Evolutionary conservation across 768 basidiomycete genomes (phyloP), one percentile per base, ranked within the genome.

Genomic region (Suillus lakei): DNA sequence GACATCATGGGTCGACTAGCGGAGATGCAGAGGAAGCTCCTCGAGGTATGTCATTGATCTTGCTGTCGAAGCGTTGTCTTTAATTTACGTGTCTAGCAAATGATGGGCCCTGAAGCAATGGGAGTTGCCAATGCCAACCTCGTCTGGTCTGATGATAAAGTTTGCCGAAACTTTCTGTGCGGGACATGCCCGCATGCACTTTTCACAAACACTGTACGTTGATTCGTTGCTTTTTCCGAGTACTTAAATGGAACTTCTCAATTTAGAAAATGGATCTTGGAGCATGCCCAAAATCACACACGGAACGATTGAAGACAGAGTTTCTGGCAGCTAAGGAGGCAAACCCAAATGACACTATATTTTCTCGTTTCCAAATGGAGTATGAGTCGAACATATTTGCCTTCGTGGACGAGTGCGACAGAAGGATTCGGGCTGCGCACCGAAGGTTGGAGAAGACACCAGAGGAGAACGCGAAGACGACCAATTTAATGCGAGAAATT

Each of bases 81-180:
- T 55, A 68, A 34, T 38, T 39, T 21, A 26, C 26, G 13, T 53
- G 66, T 66, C 60, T 68, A 98, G 96, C 96, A 98, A 96, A 98
- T 97, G 95, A 98, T 98, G 96, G 97, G 95, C n/a, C 93, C 97
- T 54, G 97, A 99, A 81, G 96, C 98, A 23, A 97, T 99, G 95
- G 98, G 98, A 72, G 90, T 96, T 51, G 89, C 93, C 53, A 95
- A 93, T 71, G 90, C 91, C 69, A 96, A 98, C 80, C 84, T 98
- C 66, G 88, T 90, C 68, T 96, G 96, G 93, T 90, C 88, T 38
- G 94, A 96, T 79, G 96, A 97, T 72, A 98, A 98, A 85, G 97
- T 99, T 9, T 99, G 98, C 86, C 87, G 92, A 76, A 98, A 99
- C 81, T 99, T 95, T 82, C 82, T 99, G 36, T 98, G 97, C 72